Conservation (phyloP, 306 rosid genomes). For the Quercus bicolor region DNA sequence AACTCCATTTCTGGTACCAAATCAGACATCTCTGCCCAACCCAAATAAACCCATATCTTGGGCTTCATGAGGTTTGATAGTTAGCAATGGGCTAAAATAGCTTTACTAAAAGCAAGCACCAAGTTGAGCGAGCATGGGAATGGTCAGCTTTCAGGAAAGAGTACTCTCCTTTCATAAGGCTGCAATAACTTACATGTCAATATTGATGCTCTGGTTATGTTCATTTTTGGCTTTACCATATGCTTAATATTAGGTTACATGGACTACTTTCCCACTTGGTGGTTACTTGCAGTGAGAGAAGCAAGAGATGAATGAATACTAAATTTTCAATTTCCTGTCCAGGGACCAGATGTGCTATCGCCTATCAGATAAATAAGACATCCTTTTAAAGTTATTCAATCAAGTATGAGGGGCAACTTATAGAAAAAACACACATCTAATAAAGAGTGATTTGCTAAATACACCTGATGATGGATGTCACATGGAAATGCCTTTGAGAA, state of each 20-base stretch:
- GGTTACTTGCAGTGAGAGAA: not conserved
- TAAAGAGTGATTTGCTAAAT: not conserved
- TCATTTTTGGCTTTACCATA: too few species aligned
- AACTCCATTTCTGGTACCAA: not conserved
- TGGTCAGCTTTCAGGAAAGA: not conserved
- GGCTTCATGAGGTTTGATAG: not conserved
- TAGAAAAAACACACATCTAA: not conserved
- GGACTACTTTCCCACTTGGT: not conserved
- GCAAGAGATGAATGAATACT: not conserved
- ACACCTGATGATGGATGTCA: not conserved
- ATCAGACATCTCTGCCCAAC: not conserved
- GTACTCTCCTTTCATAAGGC: too few species aligned
- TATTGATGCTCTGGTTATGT: too few species aligned
- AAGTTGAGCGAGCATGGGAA: not conserved
- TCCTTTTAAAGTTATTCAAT: not conserved
- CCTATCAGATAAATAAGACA: not conserved
- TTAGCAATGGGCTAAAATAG: not conserved
- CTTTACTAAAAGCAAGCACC: too few species aligned
- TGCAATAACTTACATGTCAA: too few species aligned
- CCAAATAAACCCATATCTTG: not conserved
- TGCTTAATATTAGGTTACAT: too few species aligned
- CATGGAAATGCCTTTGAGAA: not conserved
- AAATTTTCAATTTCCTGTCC: not conserved
- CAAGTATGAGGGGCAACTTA: not conserved
- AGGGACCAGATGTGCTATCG: not conserved